Evolutionary conservation across 2,329 filamentous ascomycete species (phyloP).

Genomic region (Trichoderma atrobrunneum): DNA sequence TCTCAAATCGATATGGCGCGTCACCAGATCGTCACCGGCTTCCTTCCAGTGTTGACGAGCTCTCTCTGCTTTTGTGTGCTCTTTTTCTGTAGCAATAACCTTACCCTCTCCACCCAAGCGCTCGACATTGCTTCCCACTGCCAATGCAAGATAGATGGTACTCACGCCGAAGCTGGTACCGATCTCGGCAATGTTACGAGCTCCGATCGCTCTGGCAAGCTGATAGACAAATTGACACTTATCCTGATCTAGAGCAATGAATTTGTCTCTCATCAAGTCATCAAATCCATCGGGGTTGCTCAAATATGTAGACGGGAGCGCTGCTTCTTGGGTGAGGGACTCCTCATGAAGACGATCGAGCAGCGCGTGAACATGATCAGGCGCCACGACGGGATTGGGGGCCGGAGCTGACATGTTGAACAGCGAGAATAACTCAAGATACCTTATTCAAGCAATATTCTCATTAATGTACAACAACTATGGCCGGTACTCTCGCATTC

Average conservation of each 20-base stretch:
- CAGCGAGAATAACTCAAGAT: not conserved
- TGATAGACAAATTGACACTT: conserved; percentile 58
- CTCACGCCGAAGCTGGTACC: conserved; percentile 62
- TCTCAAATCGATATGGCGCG: conserved; percentile 52
- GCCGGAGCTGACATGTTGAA: not conserved
- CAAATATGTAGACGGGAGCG: conserved; percentile 11
- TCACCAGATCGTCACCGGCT: conserved; percentile 49
- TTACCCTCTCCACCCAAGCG: conserved; percentile 24
- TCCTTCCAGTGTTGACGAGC: conserved; percentile 55
- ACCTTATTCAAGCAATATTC: not conserved
- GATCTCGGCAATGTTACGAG: conserved; percentile 56
- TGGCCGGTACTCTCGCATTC: not conserved
- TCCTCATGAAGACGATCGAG: conserved; percentile 21
- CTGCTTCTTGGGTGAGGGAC: conserved; percentile 19
- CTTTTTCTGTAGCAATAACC: conserved; percentile 61
- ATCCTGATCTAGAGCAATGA: conserved; percentile 58
- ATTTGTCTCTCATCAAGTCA: conserved; percentile 51
- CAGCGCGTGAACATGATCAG: conserved; percentile 17
- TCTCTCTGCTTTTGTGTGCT: conserved; percentile 48
- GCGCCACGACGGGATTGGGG: conserved; percentile 13
- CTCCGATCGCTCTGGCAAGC: conserved; percentile 47
- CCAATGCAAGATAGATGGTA: conserved; percentile 62
- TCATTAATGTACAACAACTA: not conserved
- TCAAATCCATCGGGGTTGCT: conserved; percentile 26
- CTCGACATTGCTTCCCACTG: conserved; percentile 47